Percentiles rank a stretch among this genome's conserved stretches.
Evolutionary conservation across 2,329 filamentous ascomycete species (phyloP).

Genomic region (Beauveria caledonica): DNA sequence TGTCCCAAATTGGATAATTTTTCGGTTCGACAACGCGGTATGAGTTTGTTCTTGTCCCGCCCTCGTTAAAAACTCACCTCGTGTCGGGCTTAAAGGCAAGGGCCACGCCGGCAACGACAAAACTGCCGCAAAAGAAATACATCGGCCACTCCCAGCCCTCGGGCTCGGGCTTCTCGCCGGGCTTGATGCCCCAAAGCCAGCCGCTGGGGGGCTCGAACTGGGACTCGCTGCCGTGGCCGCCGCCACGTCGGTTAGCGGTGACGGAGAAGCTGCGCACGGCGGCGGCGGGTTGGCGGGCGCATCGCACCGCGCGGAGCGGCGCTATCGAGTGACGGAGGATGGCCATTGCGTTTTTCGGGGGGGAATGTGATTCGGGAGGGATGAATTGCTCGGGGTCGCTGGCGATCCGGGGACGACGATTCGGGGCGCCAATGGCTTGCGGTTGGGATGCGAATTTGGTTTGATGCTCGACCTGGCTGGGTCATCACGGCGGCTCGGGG

Average conservation of each 20-base stretch:
- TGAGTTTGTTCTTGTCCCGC: not conserved
- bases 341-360: slow-evolving; percentile 20
- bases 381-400: slow-evolving; percentile 14
- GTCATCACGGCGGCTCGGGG: slow-evolving; percentile 2
- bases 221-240: slow-evolving; percentile 47
- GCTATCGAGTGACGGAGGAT: slow-evolving; percentile 29
- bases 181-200: slow-evolving; percentile 91
- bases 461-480: slow-evolving; percentile 4
- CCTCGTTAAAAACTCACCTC: slow-evolving; percentile 58
- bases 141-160: slow-evolving; percentile 93
- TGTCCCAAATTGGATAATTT: not conserved
- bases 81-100: slow-evolving; percentile 98
- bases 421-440: slow-evolving; percentile 23
- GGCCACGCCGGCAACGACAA: slow-evolving; percentile 65
- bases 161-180: slow-evolving; percentile 88
- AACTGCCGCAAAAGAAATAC: slow-evolving; percentile 74
- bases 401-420: slow-evolving; percentile 16
- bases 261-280: slow-evolving; percentile 34
- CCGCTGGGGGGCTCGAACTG: slow-evolving; percentile 86
- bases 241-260: slow-evolving; percentile 33
- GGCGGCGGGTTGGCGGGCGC: slow-evolving; percentile 25
- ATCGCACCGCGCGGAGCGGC: slow-evolving; percentile 30
- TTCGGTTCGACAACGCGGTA: not conserved
- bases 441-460: not conserved
- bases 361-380: not conserved